Evolutionary conservation across 257 asterid species (phyloP).

Genomic region (Craterostigma plantagineum): DNA sequence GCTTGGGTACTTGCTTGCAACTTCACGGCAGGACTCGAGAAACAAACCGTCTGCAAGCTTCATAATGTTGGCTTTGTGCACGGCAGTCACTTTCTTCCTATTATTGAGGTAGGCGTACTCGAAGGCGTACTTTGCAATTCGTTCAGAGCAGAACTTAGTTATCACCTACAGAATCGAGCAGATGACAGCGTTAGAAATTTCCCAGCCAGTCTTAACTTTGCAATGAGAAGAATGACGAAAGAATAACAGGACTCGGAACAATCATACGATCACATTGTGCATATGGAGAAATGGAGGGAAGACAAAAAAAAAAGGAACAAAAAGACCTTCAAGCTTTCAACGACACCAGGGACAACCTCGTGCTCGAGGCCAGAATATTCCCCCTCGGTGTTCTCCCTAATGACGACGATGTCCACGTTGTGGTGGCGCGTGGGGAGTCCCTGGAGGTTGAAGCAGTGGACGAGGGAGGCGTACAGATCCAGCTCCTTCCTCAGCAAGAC

Average conservation of each 20-base stretch:
- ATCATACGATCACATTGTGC: too few species aligned
- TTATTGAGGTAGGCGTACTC: conserved; percentile 97
- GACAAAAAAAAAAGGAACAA: not conserved
- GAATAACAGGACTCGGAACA: too few species aligned
- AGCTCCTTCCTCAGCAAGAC: conserved; percentile 77
- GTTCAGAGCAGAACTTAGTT: conserved; percentile 92
- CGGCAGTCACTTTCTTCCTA: conserved; percentile 89
- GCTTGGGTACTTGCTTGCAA: conserved; percentile 83
- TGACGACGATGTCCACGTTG: conserved; percentile 76
- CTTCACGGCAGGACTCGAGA: conserved; percentile 86
- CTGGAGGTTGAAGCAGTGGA: conserved; percentile 66
- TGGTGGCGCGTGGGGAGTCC: conserved; percentile 82
- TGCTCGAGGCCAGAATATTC: conserved; percentile 95
- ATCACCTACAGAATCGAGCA: conserved; percentile 58
- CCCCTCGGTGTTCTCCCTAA: conserved; percentile 94
- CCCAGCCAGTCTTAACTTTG: conserved; percentile 1
- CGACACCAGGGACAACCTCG: conserved; percentile 99
- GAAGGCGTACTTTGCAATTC: conserved; percentile 90
- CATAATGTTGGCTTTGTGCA: conserved; percentile 98
- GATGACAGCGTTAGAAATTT: not conserved
- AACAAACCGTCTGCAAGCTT: conserved; percentile 97
- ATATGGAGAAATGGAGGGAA: not conserved
- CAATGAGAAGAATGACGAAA: not conserved
- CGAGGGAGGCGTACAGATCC: conserved; percentile 87
- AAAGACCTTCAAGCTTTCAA: conserved; percentile 91